Evolutionary conservation across 371 early-diverging fungal genomes (phyloP).

Genomic region (Haplosporangium sp.): DNA sequence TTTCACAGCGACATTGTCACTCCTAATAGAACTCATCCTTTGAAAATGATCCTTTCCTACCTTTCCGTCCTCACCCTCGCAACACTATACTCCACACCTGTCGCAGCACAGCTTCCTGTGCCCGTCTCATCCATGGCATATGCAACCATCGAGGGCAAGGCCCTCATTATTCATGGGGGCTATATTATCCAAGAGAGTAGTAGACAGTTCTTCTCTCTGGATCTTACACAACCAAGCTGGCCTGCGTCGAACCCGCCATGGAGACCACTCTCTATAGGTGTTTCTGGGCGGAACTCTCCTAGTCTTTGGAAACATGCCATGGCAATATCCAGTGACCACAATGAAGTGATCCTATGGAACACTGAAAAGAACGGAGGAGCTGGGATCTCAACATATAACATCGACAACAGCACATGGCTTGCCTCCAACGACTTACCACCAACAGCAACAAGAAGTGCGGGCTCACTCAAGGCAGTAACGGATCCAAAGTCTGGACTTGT

Average conservation of each 20-base stretch:
- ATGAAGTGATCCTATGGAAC: slow-evolving; percentile 1
- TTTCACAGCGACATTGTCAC: too few species aligned
- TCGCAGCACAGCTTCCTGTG: not conserved
- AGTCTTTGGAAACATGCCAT: not conserved
- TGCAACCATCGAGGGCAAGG: slow-evolving; percentile 9
- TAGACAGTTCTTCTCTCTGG: slow-evolving; percentile 8
- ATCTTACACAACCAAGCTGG: slow-evolving; percentile 12
- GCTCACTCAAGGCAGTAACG: not conserved
- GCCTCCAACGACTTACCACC: too few species aligned
- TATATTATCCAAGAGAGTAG: too few species aligned
- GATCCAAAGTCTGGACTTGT: not conserved
- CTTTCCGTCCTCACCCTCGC: too few species aligned
- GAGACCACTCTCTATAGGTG: not conserved
- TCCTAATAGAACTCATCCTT: too few species aligned
- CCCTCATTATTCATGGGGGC: slow-evolving; percentile 15
- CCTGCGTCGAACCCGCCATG: slow-evolving; percentile 9
- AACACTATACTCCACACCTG: not conserved
- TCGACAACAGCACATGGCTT: not conserved
- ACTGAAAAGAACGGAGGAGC: not conserved
- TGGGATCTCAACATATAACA: not conserved
- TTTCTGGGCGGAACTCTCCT: not conserved
- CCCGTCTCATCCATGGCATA: slow-evolving; percentile 13
- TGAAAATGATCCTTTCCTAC: too few species aligned
- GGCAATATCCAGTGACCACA: not conserved
- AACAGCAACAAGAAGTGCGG: not conserved